These are phyloP conservation scores for Termitomyces titanicus DNA, from an alignment of 768 basidiomycete genomes.

Conservation along the genomic window DNA sequence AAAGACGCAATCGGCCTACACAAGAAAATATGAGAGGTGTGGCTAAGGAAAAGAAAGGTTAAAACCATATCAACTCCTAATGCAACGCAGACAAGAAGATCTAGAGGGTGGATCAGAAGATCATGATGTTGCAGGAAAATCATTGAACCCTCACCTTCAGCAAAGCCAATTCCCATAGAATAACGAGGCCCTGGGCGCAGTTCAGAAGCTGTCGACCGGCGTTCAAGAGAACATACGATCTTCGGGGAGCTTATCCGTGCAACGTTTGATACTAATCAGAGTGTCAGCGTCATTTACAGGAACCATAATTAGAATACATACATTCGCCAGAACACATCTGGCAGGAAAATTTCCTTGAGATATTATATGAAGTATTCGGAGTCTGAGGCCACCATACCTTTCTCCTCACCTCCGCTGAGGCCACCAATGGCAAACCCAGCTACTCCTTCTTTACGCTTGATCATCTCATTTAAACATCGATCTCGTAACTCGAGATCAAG, in stretches of 20 bases:
- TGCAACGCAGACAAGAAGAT: conserved; percentile 86
- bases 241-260: conserved; percentile 71
- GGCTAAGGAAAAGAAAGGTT: background rate
- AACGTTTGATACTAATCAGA: conserved; percentile 67
- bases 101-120: conserved; percentile 30
- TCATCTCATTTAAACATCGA: conserved; percentile 78
- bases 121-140: background rate
- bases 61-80: conserved; percentile 90
- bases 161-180: conserved; percentile 91
- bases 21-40: background rate
- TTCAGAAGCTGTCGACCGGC: conserved; percentile 10
- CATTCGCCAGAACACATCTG: conserved; percentile 86
- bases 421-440: conserved; percentile 93
- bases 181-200: conserved; percentile 69
- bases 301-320: conserved; percentile 30
- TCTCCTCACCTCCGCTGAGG: conserved; percentile 87
- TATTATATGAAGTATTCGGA: background rate
- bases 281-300: background rate
- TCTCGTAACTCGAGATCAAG: conserved; percentile 69
- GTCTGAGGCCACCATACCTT: conserved; percentile 48
- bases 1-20: conserved; percentile 88
- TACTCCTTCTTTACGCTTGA: conserved; percentile 66
- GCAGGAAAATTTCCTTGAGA: background rate
- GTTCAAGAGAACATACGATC: conserved; percentile 52
- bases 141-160: conserved; percentile 61